phyloP scores from a whole-genome alignment of 768 basidiomycete species.

The Boletus rubropictus region DNA sequence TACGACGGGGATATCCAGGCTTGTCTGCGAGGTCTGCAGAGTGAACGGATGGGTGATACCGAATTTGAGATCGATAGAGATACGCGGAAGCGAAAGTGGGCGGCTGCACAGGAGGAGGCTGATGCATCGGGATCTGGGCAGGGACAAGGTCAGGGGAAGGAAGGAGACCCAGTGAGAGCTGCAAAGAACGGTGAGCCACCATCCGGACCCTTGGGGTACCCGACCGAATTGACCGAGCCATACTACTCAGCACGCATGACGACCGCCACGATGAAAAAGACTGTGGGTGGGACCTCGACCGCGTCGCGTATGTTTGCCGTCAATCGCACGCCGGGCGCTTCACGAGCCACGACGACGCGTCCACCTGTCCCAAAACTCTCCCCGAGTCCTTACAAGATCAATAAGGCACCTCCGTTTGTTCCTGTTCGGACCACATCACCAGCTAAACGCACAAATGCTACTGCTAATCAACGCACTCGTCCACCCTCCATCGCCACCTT shows the following conservation, averaged over 20 bases:
- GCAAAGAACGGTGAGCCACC: conserved; percentile 50
- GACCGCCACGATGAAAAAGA: conserved; percentile 49
- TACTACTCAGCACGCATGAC: conserved; percentile 38
- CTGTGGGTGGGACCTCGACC: conserved; percentile 40
- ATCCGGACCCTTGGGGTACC: not conserved
- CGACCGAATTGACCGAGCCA: not conserved
- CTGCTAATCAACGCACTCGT: conserved; percentile 27
- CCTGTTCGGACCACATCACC: conserved; percentile 48
- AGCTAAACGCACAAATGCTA: conserved; percentile 30
- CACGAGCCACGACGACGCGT: conserved; percentile 24
- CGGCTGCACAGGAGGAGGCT: conserved; percentile 53
- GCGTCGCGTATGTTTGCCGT: conserved; percentile 36
- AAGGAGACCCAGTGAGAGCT: conserved; percentile 33
- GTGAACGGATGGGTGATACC: conserved; percentile 51
- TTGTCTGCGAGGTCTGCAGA: conserved; percentile 62
- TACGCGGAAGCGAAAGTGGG: conserved; percentile 74
- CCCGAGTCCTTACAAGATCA: conserved; percentile 33
- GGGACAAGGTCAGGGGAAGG: not conserved
- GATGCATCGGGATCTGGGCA: conserved; percentile 35
- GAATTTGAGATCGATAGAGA: conserved; percentile 57
- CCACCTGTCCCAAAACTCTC: conserved; percentile 27
- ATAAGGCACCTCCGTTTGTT: conserved; percentile 23
- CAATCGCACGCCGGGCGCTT: conserved; percentile 40
- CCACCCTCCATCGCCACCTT: conserved; percentile 62
- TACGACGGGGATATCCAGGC: conserved; percentile 73